phyloP scores from a whole-genome alignment of 441 rosid species.

The Populus hybrid region DNA sequence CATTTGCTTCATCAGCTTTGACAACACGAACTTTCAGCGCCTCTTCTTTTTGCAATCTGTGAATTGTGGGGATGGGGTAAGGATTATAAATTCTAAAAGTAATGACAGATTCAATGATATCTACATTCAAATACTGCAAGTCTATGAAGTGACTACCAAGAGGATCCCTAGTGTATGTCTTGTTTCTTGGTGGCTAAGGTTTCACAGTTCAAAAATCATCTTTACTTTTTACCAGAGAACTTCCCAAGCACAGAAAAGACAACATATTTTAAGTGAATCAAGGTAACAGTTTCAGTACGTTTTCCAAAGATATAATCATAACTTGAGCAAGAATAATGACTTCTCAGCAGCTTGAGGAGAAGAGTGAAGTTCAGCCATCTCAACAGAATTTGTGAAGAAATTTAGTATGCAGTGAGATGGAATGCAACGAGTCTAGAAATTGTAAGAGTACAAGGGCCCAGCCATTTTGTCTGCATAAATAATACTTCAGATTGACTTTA shows the following conservation, averaged over 20 bases:
- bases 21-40: slow-evolving; percentile 83
- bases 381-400: not conserved
- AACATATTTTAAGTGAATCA: not conserved
- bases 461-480: not conserved
- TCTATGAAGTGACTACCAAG: too few relatives aligned
- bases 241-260: slow-evolving; percentile 1
- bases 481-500: slow-evolving; percentile 7
- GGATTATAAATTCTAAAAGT: not conserved
- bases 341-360: not conserved
- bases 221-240: not conserved
- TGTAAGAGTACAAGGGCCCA: not conserved
- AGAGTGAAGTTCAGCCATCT: not conserved
- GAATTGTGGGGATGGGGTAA: slow-evolving; percentile 18
- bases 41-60: slow-evolving; percentile 90
- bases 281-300: not conserved
- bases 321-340: not conserved
- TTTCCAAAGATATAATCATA: not conserved
- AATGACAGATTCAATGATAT: not conserved
- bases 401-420: not conserved
- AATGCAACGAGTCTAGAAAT: not conserved
- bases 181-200: not conserved
- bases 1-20: slow-evolving; percentile 75
- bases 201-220: not conserved
- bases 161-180: not conserved
- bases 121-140: not conserved